Evolutionary conservation across 352 stramenopile genomes (phyloP).

Genomic region (Phytopythium delawarense): DNA sequence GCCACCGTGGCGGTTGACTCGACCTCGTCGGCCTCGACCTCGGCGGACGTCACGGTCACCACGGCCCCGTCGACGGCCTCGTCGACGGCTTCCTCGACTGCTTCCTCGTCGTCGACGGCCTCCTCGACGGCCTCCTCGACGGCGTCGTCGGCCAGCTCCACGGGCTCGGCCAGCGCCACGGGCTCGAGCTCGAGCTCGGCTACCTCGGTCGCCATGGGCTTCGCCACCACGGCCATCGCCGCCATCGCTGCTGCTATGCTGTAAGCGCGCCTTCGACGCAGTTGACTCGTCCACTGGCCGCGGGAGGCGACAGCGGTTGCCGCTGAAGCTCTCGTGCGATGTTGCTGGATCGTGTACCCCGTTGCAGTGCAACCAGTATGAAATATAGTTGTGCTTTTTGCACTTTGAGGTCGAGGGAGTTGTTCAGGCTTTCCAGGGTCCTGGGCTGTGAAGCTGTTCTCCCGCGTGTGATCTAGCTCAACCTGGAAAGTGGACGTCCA

Average conservation of each 20-base stretch:
- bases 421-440: too few species aligned
- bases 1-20: conserved; percentile 8
- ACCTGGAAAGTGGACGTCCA: too few species aligned
- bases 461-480: too few species aligned
- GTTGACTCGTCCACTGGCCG: not conserved
- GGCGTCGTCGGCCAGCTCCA: conserved; percentile 15
- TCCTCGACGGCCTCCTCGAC: conserved; percentile 8
- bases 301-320: not conserved
- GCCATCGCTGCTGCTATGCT: conserved; percentile 21
- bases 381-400: conserved; percentile 4
- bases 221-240: conserved; percentile 11
- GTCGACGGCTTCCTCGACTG: conserved; percentile 13
- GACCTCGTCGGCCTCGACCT: conserved; percentile 11
- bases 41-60: conserved; percentile 3
- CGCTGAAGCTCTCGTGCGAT: not conserved
- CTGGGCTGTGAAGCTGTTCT: too few species aligned
- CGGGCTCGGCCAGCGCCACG: conserved; percentile 14
- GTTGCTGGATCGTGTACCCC: not conserved
- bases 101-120: conserved; percentile 13
- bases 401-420: conserved; percentile 6
- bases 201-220: conserved; percentile 7
- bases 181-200: conserved; percentile 15
- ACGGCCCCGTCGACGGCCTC: conserved; percentile 7
- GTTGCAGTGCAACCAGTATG: conserved; percentile 1
- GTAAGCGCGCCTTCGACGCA: conserved; percentile 12